Evolutionary conservation across 805 yeast genomes (phyloP).

Genomic region (Candida rishiriensis): DNA sequence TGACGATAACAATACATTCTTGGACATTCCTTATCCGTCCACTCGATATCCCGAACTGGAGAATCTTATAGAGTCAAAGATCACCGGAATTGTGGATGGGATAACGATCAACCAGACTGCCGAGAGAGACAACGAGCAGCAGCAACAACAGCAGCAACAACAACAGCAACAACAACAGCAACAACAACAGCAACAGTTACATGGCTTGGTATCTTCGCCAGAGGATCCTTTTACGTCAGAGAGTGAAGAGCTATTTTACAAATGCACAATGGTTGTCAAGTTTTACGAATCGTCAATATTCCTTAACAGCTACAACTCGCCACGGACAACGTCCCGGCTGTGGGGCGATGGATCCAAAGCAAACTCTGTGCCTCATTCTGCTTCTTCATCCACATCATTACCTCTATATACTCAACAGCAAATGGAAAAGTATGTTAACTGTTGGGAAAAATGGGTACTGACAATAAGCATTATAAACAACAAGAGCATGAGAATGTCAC

Average conservation of each 20-base stretch:
- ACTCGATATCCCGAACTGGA: slow-evolving; percentile 46
- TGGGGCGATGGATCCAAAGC: slow-evolving; percentile 28
- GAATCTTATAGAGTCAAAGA: slow-evolving; percentile 32
- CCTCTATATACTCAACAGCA: slow-evolving; percentile 6
- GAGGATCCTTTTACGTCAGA: neutral
- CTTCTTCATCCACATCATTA: slow-evolving; percentile 14
- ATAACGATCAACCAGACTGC: slow-evolving; percentile 6
- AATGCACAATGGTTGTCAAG: slow-evolving; percentile 31
- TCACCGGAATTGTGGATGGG: slow-evolving; percentile 28
- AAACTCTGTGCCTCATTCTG: slow-evolving; percentile 12
- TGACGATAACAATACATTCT: slow-evolving; percentile 42
- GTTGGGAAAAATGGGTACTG: slow-evolving; percentile 74
- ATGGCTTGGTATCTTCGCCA: slow-evolving; percentile 2
- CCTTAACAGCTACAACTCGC: slow-evolving; percentile 1
- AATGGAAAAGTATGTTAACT: slow-evolving; percentile 36
- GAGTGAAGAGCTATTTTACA: slow-evolving; percentile 14
- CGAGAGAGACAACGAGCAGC: neutral
- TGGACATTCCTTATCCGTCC: slow-evolving; percentile 56
- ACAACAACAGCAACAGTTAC: slow-evolving; percentile 1
- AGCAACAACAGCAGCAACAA: slow-evolving; percentile 11
- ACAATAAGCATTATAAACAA: slow-evolving; percentile 39
- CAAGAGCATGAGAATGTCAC: slow-evolving; percentile 12
- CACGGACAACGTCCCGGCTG: slow-evolving; percentile 45
- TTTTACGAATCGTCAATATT: slow-evolving; percentile 22
- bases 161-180: slow-evolving; percentile 11